A percentile compares a stretch with the other conserved stretches of the same genome.
phyloP scores from a whole-genome alignment of 768 basidiomycete species.

The Panaeolus cyanescens region DNA sequence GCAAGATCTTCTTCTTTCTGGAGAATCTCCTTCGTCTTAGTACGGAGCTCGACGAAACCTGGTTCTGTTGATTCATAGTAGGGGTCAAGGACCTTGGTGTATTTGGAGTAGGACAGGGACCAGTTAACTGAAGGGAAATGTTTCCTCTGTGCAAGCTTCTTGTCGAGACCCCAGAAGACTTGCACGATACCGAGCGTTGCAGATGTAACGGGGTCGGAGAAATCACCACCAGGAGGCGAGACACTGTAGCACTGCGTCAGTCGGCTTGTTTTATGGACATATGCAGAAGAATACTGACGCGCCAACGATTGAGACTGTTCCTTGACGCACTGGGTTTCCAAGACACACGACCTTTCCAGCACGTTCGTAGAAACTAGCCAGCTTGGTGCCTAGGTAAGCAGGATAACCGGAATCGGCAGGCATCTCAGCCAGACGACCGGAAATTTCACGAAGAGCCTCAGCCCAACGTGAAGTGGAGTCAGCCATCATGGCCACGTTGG shows the following conservation, averaged over 20 bases:
- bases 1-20: constrained; percentile 99
- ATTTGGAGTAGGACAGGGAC: constrained; percentile 99
- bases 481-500: constrained; percentile 99
- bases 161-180: constrained; percentile 99
- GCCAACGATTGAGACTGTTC: constrained; percentile 98
- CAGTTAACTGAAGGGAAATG: constrained; percentile 99
- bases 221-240: constrained; percentile 98
- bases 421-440: constrained; percentile 99
- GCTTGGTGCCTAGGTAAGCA: constrained; percentile 92
- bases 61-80: constrained; percentile 91
- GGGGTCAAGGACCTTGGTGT: constrained; percentile 89
- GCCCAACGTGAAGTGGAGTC: constrained; percentile 99
- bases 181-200: constrained; percentile 98
- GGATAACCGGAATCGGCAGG: constrained; percentile 99
- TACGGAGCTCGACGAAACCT: constrained; percentile 94
- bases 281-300: constrained; percentile 64
- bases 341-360: constrained; percentile 94
- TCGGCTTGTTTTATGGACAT: background rate
- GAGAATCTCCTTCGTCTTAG: constrained; percentile 92
- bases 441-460: constrained; percentile 98
- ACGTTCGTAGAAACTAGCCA: constrained; percentile 98
- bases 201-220: constrained; percentile 97
- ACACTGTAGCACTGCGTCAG: constrained; percentile 57
- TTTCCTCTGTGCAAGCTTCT: constrained; percentile 97
- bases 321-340: constrained; percentile 84